phyloP scores from a whole-genome alignment of 139 green algal species.

The Mesotaenium endlicherianum region DNA sequence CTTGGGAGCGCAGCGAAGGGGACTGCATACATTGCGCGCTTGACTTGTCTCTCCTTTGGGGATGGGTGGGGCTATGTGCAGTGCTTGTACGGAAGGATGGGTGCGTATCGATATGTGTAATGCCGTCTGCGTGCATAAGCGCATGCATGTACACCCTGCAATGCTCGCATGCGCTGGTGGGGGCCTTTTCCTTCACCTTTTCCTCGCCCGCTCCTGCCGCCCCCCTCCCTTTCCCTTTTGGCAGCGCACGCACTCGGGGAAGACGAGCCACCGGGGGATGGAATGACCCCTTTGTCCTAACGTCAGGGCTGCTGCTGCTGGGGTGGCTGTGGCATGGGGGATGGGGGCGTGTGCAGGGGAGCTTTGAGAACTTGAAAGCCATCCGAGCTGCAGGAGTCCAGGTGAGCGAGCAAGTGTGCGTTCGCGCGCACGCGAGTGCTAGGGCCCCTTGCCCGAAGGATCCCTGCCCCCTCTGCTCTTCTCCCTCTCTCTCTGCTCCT shows the following conservation, averaged over 20 bases:
- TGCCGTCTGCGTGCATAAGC: too few relatives aligned
- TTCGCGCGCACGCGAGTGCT: not conserved
- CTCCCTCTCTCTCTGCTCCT: not conserved
- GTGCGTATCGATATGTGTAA: too few relatives aligned
- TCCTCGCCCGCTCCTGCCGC: not conserved
- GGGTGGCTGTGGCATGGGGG: too few relatives aligned
- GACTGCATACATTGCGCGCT: too few relatives aligned
- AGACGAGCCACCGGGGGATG: too few relatives aligned
- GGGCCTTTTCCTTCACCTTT: not conserved
- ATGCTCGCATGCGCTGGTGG: not conserved
- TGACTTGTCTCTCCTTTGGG: too few relatives aligned
- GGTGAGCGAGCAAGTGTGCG: slow-evolving; percentile 1
- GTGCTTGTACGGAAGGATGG: too few relatives aligned
- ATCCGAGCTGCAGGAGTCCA: slow-evolving; percentile 76
- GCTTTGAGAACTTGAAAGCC: slow-evolving; percentile 76
- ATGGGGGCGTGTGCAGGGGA: slow-evolving; percentile 51
- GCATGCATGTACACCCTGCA: not conserved
- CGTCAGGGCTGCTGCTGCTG: too few relatives aligned
- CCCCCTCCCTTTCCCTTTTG: not conserved
- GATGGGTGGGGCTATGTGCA: too few relatives aligned
- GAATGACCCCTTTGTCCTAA: too few relatives aligned
- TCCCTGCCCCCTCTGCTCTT: not conserved
- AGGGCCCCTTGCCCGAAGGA: not conserved
- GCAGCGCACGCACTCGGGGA: too few relatives aligned
- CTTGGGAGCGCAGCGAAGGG: too few relatives aligned